Conservation (phyloP, 2,329 filamentous ascomycete species). For the Curvularia spicifera region DNA sequence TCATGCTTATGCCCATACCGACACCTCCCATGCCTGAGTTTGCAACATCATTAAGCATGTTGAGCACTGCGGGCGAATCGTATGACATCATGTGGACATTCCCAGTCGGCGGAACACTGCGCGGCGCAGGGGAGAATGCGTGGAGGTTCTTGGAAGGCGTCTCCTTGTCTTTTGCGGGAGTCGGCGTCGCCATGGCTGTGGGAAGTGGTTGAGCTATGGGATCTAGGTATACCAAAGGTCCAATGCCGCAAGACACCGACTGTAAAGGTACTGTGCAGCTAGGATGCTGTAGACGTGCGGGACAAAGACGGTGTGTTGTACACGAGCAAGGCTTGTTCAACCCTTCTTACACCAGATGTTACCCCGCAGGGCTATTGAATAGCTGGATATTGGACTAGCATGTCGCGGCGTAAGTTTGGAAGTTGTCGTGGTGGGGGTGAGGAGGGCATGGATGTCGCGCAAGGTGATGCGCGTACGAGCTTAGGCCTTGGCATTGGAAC, state of each 20-base stretch:
- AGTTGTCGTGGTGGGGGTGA: neutral
- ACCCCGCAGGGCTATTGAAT: neutral
- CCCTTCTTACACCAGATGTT: neutral
- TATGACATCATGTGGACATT: conserved; percentile 48
- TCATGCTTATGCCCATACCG: conserved; percentile 48
- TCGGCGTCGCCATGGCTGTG: conserved; percentile 47
- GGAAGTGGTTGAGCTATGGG: neutral
- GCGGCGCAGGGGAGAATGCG: conserved; percentile 51
- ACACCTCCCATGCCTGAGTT: conserved; percentile 47
- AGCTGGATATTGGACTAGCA: neutral
- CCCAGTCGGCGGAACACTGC: conserved; percentile 51
- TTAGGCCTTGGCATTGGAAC: conserved; percentile 8
- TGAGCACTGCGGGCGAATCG: conserved; percentile 53
- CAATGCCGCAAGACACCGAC: neutral
- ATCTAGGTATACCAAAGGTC: neutral
- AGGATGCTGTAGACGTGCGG: neutral
- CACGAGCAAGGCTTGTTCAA: neutral
- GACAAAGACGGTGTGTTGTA: neutral
- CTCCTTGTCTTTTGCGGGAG: conserved; percentile 43
- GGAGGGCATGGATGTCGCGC: neutral
- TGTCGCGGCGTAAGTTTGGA: conserved; percentile 1
- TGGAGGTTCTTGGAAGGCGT: conserved; percentile 47
- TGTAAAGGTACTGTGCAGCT: neutral
- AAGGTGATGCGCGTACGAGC: conserved; percentile 3
- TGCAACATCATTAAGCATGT: conserved; percentile 47